Conservation (phyloP, 129 eudicot genomes). For the Tanacetum coccineum region DNA sequence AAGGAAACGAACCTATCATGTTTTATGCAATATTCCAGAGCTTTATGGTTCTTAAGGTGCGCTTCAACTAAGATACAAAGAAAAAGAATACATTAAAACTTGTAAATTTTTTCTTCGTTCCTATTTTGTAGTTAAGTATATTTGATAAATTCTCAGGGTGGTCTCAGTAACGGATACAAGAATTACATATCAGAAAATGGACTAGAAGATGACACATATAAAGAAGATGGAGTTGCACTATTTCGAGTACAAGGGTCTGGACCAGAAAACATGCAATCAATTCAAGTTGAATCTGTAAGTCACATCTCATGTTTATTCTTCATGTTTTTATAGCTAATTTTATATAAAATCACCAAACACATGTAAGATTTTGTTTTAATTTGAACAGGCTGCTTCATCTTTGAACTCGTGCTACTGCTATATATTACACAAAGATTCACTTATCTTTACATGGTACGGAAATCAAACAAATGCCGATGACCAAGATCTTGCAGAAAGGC, state of each 20-base stretch:
- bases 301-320: not conserved
- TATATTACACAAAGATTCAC: slow-evolving; percentile 74
- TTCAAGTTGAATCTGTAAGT: slow-evolving; percentile 90
- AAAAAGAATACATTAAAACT: slow-evolving; percentile 6
- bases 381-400: slow-evolving; percentile 69
- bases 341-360: not conserved
- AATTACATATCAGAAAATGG: slow-evolving; percentile 70
- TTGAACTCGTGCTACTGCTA: slow-evolving; percentile 84
- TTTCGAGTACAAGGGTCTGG: slow-evolving; percentile 95
- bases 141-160: slow-evolving; percentile 57
- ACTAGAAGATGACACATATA: slow-evolving; percentile 68
- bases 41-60: slow-evolving; percentile 81
- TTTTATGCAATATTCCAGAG: slow-evolving; percentile 79
- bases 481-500: slow-evolving; percentile 87
- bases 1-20: slow-evolving; percentile 80
- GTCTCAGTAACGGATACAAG: slow-evolving; percentile 80
- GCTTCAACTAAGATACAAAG: slow-evolving; percentile 20
- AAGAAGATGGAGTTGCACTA: slow-evolving; percentile 68
- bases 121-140: not conserved
- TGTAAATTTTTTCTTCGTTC: not conserved
- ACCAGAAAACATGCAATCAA: slow-evolving; percentile 96
- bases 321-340: not conserved
- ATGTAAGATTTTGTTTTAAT: slow-evolving; percentile 12
- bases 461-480: slow-evolving; percentile 60
- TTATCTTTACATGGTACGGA: slow-evolving; percentile 72